A percentile compares a stretch with the other conserved stretches of the same genome.
phyloP scores from a whole-genome alignment of 2,329 filamentous ascomycete genomes.

The Hirsutella rhossiliensis region DNA sequence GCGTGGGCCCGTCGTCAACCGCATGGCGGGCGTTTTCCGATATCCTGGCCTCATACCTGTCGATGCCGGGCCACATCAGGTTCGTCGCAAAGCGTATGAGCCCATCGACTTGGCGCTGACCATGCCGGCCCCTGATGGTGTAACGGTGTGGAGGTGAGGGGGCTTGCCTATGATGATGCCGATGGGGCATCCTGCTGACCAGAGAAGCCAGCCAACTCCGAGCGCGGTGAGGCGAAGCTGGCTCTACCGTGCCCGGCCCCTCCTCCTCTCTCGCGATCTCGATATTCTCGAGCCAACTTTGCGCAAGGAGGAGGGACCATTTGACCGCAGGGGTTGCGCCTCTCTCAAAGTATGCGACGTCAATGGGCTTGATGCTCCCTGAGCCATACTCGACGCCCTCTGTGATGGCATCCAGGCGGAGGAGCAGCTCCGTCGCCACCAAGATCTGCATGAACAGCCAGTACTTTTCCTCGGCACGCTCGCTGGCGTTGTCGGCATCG shows the following conservation, averaged over 20 bases:
- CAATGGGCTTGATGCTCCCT: constrained; percentile 38
- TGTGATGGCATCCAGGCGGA: constrained; percentile 51
- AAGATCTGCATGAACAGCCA: constrained; percentile 57
- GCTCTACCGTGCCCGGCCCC: constrained; percentile 1
- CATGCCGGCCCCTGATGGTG: constrained; percentile 41
- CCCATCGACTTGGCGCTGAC: constrained; percentile 46
- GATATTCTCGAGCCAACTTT: constrained; percentile 58
- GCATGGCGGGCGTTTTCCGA: constrained; percentile 34
- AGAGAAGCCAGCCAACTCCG: constrained; percentile 44
- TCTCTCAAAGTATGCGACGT: constrained; percentile 49
- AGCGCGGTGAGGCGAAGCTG: constrained; percentile 6
- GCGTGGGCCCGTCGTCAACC: constrained; percentile 20
- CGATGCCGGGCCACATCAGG: constrained; percentile 50
- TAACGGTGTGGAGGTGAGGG: constrained; percentile 24
- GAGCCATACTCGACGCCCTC: constrained; percentile 44
- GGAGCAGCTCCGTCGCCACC: constrained; percentile 51
- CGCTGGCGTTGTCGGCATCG: constrained; percentile 33
- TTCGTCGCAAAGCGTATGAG: constrained; percentile 52
- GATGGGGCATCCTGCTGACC: constrained; percentile 38
- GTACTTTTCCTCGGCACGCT: constrained; percentile 50
- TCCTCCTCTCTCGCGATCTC: constrained; percentile 36
- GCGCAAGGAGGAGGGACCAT: constrained; percentile 54
- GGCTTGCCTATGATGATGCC: constrained; percentile 25
- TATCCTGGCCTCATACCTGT: constrained; percentile 35
- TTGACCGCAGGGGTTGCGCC: constrained; percentile 49